Evolutionary conservation across 345 rosid genomes (phyloP), one percentile per base, ranked within the genome.

Genomic region (Eucalyptus pumila): DNA sequence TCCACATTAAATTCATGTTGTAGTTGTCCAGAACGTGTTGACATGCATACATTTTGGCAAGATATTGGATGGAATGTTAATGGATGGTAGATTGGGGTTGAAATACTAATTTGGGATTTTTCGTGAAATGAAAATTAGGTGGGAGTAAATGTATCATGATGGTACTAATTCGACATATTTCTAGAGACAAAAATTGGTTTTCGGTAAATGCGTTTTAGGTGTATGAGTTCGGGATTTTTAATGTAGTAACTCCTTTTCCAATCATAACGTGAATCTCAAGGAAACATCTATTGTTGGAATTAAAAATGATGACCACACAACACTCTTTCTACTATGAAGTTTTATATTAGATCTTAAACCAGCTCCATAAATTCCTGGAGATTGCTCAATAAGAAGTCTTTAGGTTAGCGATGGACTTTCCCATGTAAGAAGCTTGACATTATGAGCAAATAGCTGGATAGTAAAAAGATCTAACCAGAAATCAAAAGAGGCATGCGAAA

Each of bases 141-240:
- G n/a, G 4, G 8, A 14, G 17, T 13, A 30, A 30, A 62, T 62
- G 9, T 60, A 62, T 60, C 34, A 2, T 13, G 4, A 7, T 6
- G 15, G 15, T 27, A 62, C 69, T 30, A 62, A 0, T 30, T 62
- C 9, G 0, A 30, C 69, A 13, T 30, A 62, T 62, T 27, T 62
- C 5, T 27, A 27, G 32, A 30, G 17, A n/a, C 9, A 30, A 30
- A n/a, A 15, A 7, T 65, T 14, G 17, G 3, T n/a, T 65, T 65
- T 65, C 1, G 0, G 3, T 65, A 65, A 65, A 7, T 7, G 21
- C 0, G 6, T n/a, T 14, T 7, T 65, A 14, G 34, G 11, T 7
- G 2, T 14, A 65, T 9, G 17, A n/a, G 17, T 0, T 65, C 14
- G 6, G 37, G 3, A 15, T 16, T 34, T 69, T 69, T 69, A 69